A percentile compares a stretch with the other conserved stretches of the same genome.
phyloP scores from a whole-genome alignment of 176 grass and related monocot genomes.

The Saccharum officinarum region DNA sequence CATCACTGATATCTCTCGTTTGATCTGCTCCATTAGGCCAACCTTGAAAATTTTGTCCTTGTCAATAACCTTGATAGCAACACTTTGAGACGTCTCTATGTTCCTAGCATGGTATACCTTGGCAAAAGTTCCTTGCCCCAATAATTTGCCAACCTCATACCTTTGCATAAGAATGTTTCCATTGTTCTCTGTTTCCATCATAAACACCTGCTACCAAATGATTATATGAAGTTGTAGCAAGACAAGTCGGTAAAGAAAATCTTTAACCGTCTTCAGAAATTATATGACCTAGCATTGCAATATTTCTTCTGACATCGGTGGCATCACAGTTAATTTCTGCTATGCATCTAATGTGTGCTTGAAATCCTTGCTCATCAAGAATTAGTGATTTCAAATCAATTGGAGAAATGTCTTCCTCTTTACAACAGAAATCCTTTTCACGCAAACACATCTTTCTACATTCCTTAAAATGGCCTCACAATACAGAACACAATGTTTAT shows the following conservation, averaged over 20 bases:
- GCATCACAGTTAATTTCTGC: slow-evolving; percentile 9
- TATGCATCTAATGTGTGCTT: slow-evolving; percentile 9
- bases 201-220: background rate
- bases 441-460: slow-evolving; percentile 50
- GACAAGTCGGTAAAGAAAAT: background rate
- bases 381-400: slow-evolving; percentile 21
- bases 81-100: slow-evolving; percentile 22
- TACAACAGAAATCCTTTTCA: slow-evolving; percentile 25
- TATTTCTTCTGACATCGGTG: slow-evolving; percentile 16
- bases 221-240: background rate
- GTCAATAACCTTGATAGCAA: slow-evolving; percentile 40
- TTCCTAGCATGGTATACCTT: slow-evolving; percentile 45
- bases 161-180: slow-evolving; percentile 40
- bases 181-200: slow-evolving; percentile 37
- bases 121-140: slow-evolving; percentile 48
- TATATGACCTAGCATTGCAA: slow-evolving; percentile 22
- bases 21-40: slow-evolving; percentile 46
- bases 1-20: slow-evolving; percentile 42
- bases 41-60: slow-evolving; percentile 49
- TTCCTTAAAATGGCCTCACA: slow-evolving; percentile 37
- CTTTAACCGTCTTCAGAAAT: slow-evolving; percentile 39
- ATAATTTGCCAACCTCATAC: slow-evolving; percentile 43
- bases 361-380: slow-evolving; percentile 42
- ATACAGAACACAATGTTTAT: background rate
- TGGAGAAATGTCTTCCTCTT: slow-evolving; percentile 16